These are phyloP conservation scores for Breviolum minutum DNA, from an alignment of 73 alveolate genomes.

Conservation along the genomic window DNA sequence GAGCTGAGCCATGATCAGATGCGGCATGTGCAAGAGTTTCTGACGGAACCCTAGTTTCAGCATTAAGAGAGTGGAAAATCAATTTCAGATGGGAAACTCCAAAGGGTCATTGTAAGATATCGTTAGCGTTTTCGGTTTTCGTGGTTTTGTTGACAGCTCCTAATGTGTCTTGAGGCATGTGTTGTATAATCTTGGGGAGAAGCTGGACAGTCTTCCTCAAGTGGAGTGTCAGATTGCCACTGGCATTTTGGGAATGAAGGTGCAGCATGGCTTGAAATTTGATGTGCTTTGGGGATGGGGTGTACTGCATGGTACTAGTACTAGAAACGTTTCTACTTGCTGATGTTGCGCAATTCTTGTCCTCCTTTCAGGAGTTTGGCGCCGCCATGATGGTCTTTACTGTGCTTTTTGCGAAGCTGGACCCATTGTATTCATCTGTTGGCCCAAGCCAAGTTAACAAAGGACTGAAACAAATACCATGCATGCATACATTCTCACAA, in stretches of 20 bases:
- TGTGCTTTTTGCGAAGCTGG: slow-evolving; percentile 69
- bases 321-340: no score
- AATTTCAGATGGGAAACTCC: no score
- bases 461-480: no score
- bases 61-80: no score
- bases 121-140: no score
- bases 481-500: no score
- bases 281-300: no score
- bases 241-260: slow-evolving; percentile 39
- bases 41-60: neutral
- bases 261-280: neutral
- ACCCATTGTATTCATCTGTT: no score
- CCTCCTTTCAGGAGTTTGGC: slow-evolving; percentile 23
- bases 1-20: neutral
- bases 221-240: neutral
- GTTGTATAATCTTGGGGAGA: slow-evolving; percentile 20
- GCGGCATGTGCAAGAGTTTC: slow-evolving; percentile 54
- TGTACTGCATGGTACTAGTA: no score
- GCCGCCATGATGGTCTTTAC: slow-evolving; percentile 77
- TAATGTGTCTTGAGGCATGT: neutral
- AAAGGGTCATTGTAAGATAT: no score
- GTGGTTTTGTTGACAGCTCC: neutral
- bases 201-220: neutral
- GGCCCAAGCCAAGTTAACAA: no score
- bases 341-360: neutral